A percentile compares a stretch with the other conserved stretches of the same genome.
These are phyloP conservation scores for Goniomonas avonlea DNA, from an alignment of 78 protist species.

Conservation along the genomic window DNA sequence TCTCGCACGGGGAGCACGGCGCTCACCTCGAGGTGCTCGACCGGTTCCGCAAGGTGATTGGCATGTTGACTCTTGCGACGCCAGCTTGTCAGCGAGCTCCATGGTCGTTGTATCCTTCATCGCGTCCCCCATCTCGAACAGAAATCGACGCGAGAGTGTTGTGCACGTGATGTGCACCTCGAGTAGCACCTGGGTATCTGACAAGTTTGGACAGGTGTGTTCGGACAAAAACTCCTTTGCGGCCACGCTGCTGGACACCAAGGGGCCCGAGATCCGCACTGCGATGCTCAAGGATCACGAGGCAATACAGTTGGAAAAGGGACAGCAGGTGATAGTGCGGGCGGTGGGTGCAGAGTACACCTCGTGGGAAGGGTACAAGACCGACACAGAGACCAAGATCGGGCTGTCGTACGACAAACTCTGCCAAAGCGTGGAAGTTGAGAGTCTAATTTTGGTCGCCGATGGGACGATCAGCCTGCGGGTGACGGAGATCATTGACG, in stretches of 20 bases:
- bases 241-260: slow-evolving; percentile 55
- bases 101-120: too few species aligned
- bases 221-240: neutral
- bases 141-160: too few species aligned
- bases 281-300: slow-evolving; percentile 26
- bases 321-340: slow-evolving; percentile 12
- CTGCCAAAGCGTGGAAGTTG: slow-evolving; percentile 12
- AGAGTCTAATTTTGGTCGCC: neutral
- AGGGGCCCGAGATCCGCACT: slow-evolving; percentile 68
- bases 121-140: too few species aligned
- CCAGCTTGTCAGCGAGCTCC: too few species aligned
- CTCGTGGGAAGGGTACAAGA: slow-evolving; percentile 19
- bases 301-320: neutral
- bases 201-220: too few species aligned
- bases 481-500: slow-evolving; percentile 4
- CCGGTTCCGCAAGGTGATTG: slow-evolving; percentile 29
- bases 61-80: neutral
- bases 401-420: slow-evolving; percentile 15
- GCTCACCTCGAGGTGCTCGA: slow-evolving; percentile 13
- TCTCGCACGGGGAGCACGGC: slow-evolving; percentile 67
- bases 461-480: slow-evolving; percentile 15
- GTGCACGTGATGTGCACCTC: too few species aligned
- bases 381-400: slow-evolving; percentile 16
- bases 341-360: slow-evolving; percentile 14
- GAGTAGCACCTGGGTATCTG: too few species aligned